Conservation (phyloP, 2,329 filamentous ascomycete genomes). For the Lomentospora prolificans region DNA sequence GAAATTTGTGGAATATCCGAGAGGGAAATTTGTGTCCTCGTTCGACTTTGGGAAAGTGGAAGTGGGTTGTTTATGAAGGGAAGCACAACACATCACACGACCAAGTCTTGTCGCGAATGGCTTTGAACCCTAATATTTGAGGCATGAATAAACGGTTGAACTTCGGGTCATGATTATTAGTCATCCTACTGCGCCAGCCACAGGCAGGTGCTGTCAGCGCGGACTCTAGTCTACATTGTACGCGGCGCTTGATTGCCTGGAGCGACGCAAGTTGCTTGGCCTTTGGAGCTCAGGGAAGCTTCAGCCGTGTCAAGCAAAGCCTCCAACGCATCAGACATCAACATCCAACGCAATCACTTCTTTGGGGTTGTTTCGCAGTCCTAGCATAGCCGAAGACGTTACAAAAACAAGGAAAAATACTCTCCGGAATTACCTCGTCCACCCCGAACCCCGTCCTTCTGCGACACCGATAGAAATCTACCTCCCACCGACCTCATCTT, state of each 20-base stretch:
- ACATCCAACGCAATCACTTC: conserved; percentile 10
- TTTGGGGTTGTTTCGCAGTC: not conserved
- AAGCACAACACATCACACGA: not conserved
- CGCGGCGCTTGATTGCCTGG: conserved; percentile 8
- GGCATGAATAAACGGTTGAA: not conserved
- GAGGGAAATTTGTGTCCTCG: not conserved
- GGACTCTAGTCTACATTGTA: not conserved
- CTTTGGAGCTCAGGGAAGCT: conserved; percentile 6
- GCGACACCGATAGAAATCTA: not conserved
- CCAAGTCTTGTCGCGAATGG: not conserved
- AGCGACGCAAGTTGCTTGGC: conserved; percentile 5
- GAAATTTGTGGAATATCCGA: not conserved
- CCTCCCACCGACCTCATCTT: not conserved
- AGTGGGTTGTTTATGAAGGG: not conserved
- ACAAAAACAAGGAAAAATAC: not conserved
- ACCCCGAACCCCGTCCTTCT: not conserved
- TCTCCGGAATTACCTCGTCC: not conserved
- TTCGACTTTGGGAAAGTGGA: conserved; percentile 1
- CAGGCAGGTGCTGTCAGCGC: not conserved
- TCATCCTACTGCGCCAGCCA: not conserved
- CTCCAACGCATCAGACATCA: conserved; percentile 7
- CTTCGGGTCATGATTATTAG: not conserved
- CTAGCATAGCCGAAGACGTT: not conserved
- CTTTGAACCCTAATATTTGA: not conserved
- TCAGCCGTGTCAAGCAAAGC: conserved; percentile 4